Evolutionary conservation across 2,329 filamentous ascomycete genomes (phyloP).

Genomic region (Calonectria hongkongensis): DNA sequence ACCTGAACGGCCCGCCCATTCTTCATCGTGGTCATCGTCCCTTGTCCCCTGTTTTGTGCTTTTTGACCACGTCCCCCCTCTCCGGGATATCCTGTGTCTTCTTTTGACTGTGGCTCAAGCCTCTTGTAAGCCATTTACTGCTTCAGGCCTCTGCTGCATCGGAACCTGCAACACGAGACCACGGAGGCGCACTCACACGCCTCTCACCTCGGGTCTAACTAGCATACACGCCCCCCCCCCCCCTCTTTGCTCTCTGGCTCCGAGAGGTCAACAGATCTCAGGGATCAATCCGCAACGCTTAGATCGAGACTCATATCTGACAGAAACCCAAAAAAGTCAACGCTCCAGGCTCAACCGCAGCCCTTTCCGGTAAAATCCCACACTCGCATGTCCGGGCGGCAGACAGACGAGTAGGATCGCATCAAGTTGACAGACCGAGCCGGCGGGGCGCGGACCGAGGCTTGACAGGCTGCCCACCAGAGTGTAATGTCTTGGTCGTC

Average conservation of each 20-base stretch:
- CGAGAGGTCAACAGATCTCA: neutral
- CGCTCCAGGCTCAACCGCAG: conserved; percentile 5
- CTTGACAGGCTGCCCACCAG: conserved; percentile 3
- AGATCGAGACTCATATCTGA: neutral
- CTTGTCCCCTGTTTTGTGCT: conserved; percentile 1
- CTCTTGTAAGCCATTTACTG: conserved; percentile 27
- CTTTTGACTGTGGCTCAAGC: conserved; percentile 26
- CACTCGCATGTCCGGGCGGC: conserved; percentile 5
- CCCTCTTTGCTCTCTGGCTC: neutral
- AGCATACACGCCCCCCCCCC: conserved; percentile 7
- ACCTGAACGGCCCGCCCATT: conserved; percentile 28
- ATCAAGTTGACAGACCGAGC: conserved; percentile 1
- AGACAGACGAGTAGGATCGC: conserved; percentile 14
- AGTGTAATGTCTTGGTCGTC: conserved; percentile 18
- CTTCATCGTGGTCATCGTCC: conserved; percentile 25
- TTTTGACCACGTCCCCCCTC: conserved; percentile 11
- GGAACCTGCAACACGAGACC: conserved; percentile 21
- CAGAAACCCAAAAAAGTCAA: neutral
- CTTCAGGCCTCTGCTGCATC: neutral
- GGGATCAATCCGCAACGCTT: neutral
- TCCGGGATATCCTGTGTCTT: conserved; percentile 8
- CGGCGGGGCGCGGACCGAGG: conserved; percentile 16
- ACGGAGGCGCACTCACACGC: conserved; percentile 14
- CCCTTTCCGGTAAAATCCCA: conserved; percentile 2
- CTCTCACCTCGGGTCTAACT: conserved; percentile 4